Evolutionary conservation across 805 yeast genomes (phyloP).

Genomic region (Candida krabiensis): DNA sequence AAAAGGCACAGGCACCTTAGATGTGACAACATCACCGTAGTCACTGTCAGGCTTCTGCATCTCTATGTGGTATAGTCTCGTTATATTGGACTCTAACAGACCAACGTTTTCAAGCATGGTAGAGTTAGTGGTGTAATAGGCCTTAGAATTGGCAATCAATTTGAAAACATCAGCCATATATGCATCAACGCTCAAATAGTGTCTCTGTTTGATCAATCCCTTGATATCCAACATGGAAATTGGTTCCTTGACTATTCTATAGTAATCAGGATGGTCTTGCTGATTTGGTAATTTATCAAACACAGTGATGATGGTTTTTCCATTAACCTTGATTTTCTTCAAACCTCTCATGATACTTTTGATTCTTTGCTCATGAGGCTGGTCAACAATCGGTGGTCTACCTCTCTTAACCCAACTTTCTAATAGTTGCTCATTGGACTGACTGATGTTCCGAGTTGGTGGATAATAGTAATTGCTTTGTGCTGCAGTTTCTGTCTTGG

Average conservation of each 20-base stretch:
- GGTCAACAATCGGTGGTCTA: constrained; percentile 87
- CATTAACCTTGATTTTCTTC: constrained; percentile 66
- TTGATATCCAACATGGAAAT: constrained; percentile 72
- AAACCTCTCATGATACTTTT: constrained; percentile 80
- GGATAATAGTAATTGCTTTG: constrained; percentile 29
- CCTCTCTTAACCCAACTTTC: constrained; percentile 70
- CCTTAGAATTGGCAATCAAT: constrained; percentile 73
- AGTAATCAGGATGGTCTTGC: constrained; percentile 54
- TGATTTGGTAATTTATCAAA: constrained; percentile 85
- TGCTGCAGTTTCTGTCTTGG: constrained; percentile 28
- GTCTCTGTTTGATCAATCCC: constrained; percentile 81
- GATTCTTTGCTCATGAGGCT: constrained; percentile 89
- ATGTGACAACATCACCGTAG: constrained; percentile 55
- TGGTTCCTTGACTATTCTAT: constrained; percentile 54
- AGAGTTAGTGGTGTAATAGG: constrained; percentile 59
- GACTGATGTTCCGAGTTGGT: constrained; percentile 23
- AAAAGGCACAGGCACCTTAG: constrained; percentile 66
- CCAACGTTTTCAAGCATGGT: constrained; percentile 61
- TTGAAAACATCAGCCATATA: constrained; percentile 76
- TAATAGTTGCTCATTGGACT: constrained; percentile 25
- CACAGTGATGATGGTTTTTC: constrained; percentile 42
- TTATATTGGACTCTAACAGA: constrained; percentile 60
- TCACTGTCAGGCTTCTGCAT: constrained; percentile 80
- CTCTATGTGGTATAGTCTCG: constrained; percentile 61
- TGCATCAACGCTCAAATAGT: constrained; percentile 70